A percentile compares a stretch with the other conserved stretches of the same genome.
Evolutionary conservation across 208 protist species (phyloP).

Genomic region (Trypanosoma congolense): DNA sequence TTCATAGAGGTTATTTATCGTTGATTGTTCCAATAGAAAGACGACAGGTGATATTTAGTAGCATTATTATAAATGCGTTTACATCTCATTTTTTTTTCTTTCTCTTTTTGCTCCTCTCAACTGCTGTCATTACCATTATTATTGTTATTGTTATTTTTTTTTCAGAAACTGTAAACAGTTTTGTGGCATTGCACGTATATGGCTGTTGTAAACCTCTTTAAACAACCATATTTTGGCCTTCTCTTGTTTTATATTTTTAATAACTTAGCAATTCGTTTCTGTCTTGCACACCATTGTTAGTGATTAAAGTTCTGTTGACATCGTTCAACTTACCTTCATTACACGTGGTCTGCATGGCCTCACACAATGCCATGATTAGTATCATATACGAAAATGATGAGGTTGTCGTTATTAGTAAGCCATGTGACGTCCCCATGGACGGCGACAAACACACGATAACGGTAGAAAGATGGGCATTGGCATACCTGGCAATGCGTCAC

Average conservation of each 20-base stretch:
- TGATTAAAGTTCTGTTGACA: too few relatives aligned
- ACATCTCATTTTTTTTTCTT: slow-evolving; percentile 1
- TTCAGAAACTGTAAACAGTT: neutral
- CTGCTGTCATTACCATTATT: too few relatives aligned
- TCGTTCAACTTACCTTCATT: too few relatives aligned
- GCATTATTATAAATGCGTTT: neutral
- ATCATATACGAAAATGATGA: slow-evolving; percentile 65
- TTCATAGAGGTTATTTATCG: too few relatives aligned
- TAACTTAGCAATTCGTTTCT: too few relatives aligned
- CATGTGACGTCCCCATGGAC: slow-evolving; percentile 80
- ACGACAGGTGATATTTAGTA: neutral
- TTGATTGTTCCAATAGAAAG: too few relatives aligned
- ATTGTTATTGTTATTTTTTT: slow-evolving; percentile 16
- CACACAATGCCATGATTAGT: slow-evolving; percentile 1
- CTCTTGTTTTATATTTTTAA: slow-evolving; percentile 1
- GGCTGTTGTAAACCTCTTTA: too few relatives aligned
- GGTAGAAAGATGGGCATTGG: slow-evolving; percentile 51
- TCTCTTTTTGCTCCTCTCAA: too few relatives aligned
- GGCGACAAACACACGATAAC: slow-evolving; percentile 22
- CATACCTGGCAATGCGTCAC: slow-evolving; percentile 27
- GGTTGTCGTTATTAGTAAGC: slow-evolving; percentile 88
- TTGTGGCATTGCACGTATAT: neutral
- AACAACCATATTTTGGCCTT: too few relatives aligned
- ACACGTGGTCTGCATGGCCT: neutral
- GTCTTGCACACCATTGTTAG: too few relatives aligned